These are phyloP conservation scores for Tricholoma flavovirens DNA, from an alignment of 768 basidiomycete species.

Conservation along the genomic window DNA sequence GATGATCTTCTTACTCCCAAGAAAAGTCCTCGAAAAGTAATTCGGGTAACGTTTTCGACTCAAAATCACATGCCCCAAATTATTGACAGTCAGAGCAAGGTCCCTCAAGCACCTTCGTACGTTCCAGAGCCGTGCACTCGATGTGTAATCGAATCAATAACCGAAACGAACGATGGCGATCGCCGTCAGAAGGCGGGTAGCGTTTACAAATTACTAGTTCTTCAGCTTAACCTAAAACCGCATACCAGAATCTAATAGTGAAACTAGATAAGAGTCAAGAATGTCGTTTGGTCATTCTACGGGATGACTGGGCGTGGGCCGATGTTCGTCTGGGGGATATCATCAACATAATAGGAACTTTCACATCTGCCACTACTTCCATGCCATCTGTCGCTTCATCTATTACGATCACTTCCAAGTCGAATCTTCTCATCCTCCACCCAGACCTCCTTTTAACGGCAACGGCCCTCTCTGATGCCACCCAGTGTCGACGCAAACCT, in stretches of 20 bases:
- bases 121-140: constrained; percentile 41
- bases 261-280: constrained; percentile 34
- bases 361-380: constrained; percentile 23
- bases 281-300: constrained; percentile 49
- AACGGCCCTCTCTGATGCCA: constrained; percentile 78
- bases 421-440: constrained; percentile 78
- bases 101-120: constrained; percentile 17
- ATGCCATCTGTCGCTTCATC: constrained; percentile 31
- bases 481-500: constrained; percentile 82
- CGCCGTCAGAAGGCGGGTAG: constrained; percentile 38
- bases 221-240: constrained; percentile 1
- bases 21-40: constrained; percentile 31
- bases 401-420: constrained; percentile 56
- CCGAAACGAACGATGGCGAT: constrained; percentile 25
- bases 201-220: not conserved
- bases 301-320: constrained; percentile 73
- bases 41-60: constrained; percentile 12
- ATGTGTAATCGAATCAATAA: constrained; percentile 48
- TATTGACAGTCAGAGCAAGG: constrained; percentile 4
- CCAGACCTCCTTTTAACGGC: constrained; percentile 91
- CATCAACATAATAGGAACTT: constrained; percentile 66
- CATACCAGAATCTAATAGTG: constrained; percentile 45
- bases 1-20: constrained; percentile 50
- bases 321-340: constrained; percentile 65
- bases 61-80: not conserved